A percentile compares a stretch with the other conserved stretches of the same genome.
These are phyloP conservation scores for Fusarium chlamydosporum DNA, from an alignment of 2,329 filamentous ascomycete species.

Conservation along the genomic window DNA sequence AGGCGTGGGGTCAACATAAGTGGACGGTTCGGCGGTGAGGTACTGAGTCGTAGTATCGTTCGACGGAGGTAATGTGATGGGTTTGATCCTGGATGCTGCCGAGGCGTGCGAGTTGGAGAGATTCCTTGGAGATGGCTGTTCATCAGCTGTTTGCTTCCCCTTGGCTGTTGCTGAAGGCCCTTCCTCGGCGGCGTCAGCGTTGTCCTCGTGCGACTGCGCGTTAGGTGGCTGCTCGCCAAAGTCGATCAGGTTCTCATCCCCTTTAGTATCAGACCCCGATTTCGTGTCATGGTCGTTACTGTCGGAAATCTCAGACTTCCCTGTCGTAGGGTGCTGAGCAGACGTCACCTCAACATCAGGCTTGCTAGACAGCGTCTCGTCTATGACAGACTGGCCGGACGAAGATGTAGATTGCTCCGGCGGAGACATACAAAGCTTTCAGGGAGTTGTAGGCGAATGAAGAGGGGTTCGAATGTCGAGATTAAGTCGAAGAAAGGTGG, in stretches of 20 bases:
- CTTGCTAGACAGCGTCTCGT: conserved; percentile 50
- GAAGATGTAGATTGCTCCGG: conserved; percentile 52
- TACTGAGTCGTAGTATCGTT: conserved; percentile 58
- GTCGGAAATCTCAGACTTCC: conserved; percentile 22
- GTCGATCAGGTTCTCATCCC: conserved; percentile 44
- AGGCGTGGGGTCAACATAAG: conserved; percentile 71
- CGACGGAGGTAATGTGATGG: conserved; percentile 57
- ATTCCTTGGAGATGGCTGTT: conserved; percentile 31
- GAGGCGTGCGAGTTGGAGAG: conserved; percentile 58
- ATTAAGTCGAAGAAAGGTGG: conserved; percentile 30
- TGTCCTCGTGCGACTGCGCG: conserved; percentile 17
- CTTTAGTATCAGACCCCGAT: conserved; percentile 4
- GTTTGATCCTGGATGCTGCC: conserved; percentile 65
- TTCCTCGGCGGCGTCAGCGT: conserved; percentile 18
- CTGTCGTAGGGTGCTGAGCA: conserved; percentile 33
- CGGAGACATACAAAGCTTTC: conserved; percentile 57
- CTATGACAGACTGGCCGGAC: conserved; percentile 50
- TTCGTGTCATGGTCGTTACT: conserved; percentile 14
- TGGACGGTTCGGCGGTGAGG: conserved; percentile 63
- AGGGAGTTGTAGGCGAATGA: conserved; percentile 10
- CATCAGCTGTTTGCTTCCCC: conserved; percentile 47
- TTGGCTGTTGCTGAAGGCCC: conserved; percentile 37
- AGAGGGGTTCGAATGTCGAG: neutral
- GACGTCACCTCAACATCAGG: conserved; percentile 51
- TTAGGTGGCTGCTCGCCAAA: conserved; percentile 34